phyloP scores from a whole-genome alignment of 164 flowering plant species.

The Annona cherimola region DNA sequence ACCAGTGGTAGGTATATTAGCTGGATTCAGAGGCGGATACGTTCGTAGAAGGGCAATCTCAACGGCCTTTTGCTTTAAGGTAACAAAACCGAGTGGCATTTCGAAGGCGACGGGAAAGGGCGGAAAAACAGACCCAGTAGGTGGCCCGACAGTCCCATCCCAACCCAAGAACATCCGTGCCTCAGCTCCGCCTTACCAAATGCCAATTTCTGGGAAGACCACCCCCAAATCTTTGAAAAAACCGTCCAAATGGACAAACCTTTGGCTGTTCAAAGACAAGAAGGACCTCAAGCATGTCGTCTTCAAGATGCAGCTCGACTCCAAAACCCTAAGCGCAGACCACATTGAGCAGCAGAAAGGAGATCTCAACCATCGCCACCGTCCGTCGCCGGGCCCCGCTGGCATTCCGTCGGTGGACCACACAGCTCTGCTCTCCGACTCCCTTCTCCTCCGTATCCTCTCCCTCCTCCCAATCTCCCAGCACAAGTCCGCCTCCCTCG shows the following conservation, averaged over 20 bases:
- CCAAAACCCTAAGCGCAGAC: conserved; percentile 2
- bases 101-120: not conserved
- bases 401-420: conserved; percentile 24
- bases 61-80: not conserved
- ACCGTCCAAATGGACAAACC: conserved; percentile 15
- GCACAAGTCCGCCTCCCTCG: conserved; percentile 36
- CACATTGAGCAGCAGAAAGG: not conserved
- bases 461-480: conserved; percentile 48
- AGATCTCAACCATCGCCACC: not conserved
- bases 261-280: conserved; percentile 24
- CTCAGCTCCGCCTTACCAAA: not conserved
- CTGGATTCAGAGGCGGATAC: too few relatives aligned
- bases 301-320: conserved; percentile 32
- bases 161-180: not conserved
- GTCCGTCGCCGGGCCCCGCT: not conserved
- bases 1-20: too few relatives aligned
- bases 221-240: conserved; percentile 5
- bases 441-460: conserved; percentile 47
- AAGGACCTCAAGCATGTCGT: conserved; percentile 32
- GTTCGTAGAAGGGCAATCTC: not conserved
- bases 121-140: not conserved
- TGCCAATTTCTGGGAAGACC: not conserved
- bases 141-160: not conserved
- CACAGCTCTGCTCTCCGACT: conserved; percentile 54
- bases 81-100: not conserved